Conservation (phyloP, 306 rosid genomes). For the Rosa lucieae region DNA sequence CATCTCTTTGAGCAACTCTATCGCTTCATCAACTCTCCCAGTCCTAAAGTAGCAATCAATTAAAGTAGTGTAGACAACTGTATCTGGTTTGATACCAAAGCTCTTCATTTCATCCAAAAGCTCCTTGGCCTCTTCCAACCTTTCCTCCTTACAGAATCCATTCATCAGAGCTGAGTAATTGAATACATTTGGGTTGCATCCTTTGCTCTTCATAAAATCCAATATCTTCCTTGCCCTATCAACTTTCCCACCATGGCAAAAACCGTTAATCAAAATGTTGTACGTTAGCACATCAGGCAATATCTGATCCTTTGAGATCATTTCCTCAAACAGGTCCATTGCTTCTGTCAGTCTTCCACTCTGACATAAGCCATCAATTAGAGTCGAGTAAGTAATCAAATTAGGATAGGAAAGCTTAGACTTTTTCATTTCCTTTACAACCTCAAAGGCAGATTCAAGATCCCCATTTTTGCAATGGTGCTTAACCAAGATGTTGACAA, state of each 20-base stretch:
- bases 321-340: constrained; percentile 74
- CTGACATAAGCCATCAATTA: constrained; percentile 72
- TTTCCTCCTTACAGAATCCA: constrained; percentile 61
- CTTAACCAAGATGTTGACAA: constrained; percentile 80
- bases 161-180: constrained; percentile 72
- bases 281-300: constrained; percentile 73
- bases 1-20: constrained; percentile 69
- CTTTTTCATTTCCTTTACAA: constrained; percentile 68
- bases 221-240: constrained; percentile 63
- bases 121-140: constrained; percentile 54
- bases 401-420: constrained; percentile 63
- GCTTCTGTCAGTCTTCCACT: constrained; percentile 75
- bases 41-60: constrained; percentile 62
- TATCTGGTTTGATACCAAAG: constrained; percentile 62
- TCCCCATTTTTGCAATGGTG: constrained; percentile 80
- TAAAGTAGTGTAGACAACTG: constrained; percentile 64
- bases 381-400: constrained; percentile 75
- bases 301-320: constrained; percentile 61
- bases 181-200: constrained; percentile 69
- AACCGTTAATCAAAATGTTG: constrained; percentile 74
- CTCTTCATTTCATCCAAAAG: constrained; percentile 59
- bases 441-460: constrained; percentile 73
- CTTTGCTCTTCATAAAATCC: constrained; percentile 74
- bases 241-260: constrained; percentile 60
- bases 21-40: constrained; percentile 56